These are phyloP conservation scores for Tinospora cordifolia DNA, from an alignment of 164 flowering plant genomes.

Conservation along the genomic window DNA sequence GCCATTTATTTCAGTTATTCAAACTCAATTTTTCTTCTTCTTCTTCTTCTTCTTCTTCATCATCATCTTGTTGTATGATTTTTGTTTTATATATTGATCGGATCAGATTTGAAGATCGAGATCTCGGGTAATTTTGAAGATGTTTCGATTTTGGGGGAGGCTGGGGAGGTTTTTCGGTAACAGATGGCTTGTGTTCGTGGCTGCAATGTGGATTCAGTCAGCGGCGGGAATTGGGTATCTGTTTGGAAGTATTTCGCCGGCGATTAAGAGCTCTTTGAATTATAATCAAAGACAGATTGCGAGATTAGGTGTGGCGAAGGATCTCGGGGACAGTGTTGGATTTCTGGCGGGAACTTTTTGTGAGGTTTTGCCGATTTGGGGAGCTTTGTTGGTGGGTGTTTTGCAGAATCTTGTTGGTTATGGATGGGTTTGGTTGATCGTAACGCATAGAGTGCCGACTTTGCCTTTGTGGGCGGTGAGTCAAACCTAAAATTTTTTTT, in stretches of 20 bases:
- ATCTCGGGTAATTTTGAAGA: constrained; percentile 10
- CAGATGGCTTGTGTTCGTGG: constrained; percentile 96
- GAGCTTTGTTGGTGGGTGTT: constrained; percentile 68
- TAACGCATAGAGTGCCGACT: constrained; percentile 52
- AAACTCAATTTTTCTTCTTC: background rate
- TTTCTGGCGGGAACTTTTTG: constrained; percentile 71
- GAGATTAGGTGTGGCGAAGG: constrained; percentile 83
- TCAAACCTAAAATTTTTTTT: constrained; percentile 4
- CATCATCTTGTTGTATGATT: background rate
- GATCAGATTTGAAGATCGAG: background rate
- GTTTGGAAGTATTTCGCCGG: constrained; percentile 94
- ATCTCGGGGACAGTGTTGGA: constrained; percentile 95
- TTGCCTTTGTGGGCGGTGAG: constrained; percentile 96
- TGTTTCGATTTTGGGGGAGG: constrained; percentile 29
- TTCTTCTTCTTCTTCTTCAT: background rate
- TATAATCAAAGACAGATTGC: constrained; percentile 87
- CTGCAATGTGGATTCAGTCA: constrained; percentile 95
- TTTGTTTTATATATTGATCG: background rate
- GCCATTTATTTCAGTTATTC: background rate
- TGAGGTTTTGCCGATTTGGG: constrained; percentile 89
- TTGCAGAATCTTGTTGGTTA: constrained; percentile 81
- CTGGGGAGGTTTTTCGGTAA: constrained; percentile 42
- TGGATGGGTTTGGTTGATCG: constrained; percentile 88
- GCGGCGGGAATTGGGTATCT: constrained; percentile 83
- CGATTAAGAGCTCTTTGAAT: constrained; percentile 58